A percentile compares a stretch with the other conserved stretches of the same genome.
phyloP scores from a whole-genome alignment of 345 rosid genomes.

The Draba incana region DNA sequence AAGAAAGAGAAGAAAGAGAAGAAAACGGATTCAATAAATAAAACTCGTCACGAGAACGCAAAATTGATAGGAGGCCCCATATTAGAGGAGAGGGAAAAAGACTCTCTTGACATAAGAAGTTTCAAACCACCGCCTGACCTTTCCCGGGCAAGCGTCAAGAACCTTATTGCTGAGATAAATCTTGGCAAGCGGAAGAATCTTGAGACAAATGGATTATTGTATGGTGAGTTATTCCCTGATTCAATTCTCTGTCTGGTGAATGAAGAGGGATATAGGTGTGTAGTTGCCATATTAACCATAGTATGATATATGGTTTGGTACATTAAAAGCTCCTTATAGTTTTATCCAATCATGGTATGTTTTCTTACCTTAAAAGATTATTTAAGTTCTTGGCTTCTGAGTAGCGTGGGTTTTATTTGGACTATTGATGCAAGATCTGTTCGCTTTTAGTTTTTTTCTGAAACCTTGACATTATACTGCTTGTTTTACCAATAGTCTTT shows the following conservation, averaged over 20 bases:
- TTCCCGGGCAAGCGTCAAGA: slow-evolving; percentile 24
- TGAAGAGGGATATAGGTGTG: slow-evolving; percentile 32
- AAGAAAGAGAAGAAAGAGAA: slow-evolving; percentile 52
- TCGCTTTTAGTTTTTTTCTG: slow-evolving; percentile 42
- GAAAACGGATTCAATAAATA: slow-evolving; percentile 41
- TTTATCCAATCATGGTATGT: slow-evolving; percentile 36
- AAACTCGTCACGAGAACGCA: slow-evolving; percentile 44
- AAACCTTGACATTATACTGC: not conserved
- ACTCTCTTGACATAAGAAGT: slow-evolving; percentile 22
- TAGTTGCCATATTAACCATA: slow-evolving; percentile 36
- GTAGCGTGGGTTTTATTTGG: not conserved
- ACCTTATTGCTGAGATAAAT: slow-evolving; percentile 38
- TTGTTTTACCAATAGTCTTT: slow-evolving; percentile 18
- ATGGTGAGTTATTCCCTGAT: slow-evolving; percentile 58
- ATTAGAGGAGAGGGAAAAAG: slow-evolving; percentile 19
- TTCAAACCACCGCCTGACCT: slow-evolving; percentile 22
- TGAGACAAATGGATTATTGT: slow-evolving; percentile 59
- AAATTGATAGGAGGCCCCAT: slow-evolving; percentile 35
- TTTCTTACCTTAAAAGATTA: slow-evolving; percentile 29
- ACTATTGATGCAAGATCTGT: not conserved
- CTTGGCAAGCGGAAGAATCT: slow-evolving; percentile 63
- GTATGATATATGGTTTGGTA: slow-evolving; percentile 28
- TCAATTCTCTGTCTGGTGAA: slow-evolving; percentile 38
- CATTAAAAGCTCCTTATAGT: slow-evolving; percentile 31
- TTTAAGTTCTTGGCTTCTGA: not conserved